Evolutionary conservation across 345 rosid species (phyloP).

Genomic region (Euphorbia peplus): DNA sequence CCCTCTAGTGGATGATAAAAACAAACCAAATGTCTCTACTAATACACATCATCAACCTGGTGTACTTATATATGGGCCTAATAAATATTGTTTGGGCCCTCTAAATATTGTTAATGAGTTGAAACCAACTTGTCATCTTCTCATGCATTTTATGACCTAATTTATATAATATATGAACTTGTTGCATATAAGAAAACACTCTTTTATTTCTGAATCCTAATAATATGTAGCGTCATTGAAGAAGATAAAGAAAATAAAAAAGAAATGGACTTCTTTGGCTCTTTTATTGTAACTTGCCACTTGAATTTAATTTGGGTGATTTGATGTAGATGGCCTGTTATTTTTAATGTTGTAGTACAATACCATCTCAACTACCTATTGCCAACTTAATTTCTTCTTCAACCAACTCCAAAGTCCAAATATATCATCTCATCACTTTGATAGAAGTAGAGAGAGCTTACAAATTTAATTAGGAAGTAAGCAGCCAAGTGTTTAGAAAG

Average conservation of each 20-base stretch:
- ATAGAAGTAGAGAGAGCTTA: not conserved
- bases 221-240: too few relatives aligned
- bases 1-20: too few relatives aligned
- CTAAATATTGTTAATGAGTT: conserved; percentile 16
- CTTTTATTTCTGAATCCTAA: conserved; percentile 2
- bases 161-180: not conserved
- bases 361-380: not conserved
- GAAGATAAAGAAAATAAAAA: too few relatives aligned
- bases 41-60: too few relatives aligned
- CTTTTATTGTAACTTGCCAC: too few relatives aligned
- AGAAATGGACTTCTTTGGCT: not conserved
- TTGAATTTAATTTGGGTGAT: too few relatives aligned
- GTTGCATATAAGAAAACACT: conserved; percentile 4
- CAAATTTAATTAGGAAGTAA: too few relatives aligned
- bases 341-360: not conserved
- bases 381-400: not conserved
- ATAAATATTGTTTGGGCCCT: too few relatives aligned
- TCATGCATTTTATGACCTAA: not conserved
- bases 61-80: too few relatives aligned
- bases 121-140: conserved; percentile 13
- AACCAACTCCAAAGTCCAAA: not conserved
- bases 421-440: too few relatives aligned
- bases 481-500: too few relatives aligned
- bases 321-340: not conserved
- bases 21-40: too few relatives aligned